These are phyloP conservation scores for Rhodotorula babjevae DNA, from an alignment of 768 basidiomycete genomes.

Conservation along the genomic window DNA sequence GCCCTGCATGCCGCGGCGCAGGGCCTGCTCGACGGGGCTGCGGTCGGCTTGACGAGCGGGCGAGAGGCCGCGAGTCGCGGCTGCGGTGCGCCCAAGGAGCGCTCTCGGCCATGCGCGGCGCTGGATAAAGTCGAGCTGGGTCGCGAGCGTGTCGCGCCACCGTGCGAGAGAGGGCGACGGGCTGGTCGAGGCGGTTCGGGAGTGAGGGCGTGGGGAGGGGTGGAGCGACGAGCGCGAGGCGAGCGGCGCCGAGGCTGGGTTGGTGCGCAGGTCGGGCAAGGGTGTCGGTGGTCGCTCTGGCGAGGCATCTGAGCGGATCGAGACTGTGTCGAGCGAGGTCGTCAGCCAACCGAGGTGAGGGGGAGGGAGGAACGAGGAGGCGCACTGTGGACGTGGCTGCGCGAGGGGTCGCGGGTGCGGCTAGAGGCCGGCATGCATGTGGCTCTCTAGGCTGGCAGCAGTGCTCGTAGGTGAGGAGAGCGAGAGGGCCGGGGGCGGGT, in stretches of 20 bases:
- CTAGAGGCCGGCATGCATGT: neutral
- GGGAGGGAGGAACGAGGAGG: neutral
- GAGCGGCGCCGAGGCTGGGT: neutral
- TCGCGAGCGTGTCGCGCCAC: neutral
- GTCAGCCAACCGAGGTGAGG: neutral
- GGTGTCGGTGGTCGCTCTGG: neutral
- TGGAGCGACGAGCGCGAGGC: neutral
- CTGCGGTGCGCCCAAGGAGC: neutral
- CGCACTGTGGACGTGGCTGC: neutral
- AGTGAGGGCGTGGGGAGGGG: neutral
- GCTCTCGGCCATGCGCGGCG: neutral
- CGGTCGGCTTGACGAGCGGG: too few relatives aligned
- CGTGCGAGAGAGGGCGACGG: neutral
- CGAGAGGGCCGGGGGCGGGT: too few relatives aligned
- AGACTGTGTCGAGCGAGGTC: neutral
- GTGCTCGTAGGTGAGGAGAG: neutral
- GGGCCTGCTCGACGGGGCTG: neutral
- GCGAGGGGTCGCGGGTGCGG: neutral
- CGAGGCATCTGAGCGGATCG: neutral
- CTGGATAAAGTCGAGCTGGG: neutral
- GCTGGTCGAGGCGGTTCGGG: neutral
- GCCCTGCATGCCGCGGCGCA: neutral
- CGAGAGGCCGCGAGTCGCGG: neutral
- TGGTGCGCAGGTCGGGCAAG: neutral
- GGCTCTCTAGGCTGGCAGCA: neutral